Conservation (phyloP, 2,329 filamentous ascomycete genomes). For the Aspergillus brasiliensis region DNA sequence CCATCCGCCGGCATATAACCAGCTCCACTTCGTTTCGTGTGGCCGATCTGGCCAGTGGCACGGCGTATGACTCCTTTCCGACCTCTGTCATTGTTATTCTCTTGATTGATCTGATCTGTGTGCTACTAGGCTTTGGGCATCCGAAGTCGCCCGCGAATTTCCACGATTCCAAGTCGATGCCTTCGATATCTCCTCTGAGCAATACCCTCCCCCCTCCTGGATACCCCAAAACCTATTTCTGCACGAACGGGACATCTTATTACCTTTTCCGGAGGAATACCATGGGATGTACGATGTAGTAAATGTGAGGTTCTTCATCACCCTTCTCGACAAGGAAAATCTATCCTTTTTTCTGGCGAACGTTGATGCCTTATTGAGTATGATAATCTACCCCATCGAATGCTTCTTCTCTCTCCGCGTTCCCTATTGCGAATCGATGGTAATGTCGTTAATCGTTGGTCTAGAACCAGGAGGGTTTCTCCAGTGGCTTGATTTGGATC, state of each 20-base stretch:
- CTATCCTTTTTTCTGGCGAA: neutral
- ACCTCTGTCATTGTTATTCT: neutral
- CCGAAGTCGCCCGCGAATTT: neutral
- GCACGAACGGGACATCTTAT: neutral
- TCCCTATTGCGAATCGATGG: neutral
- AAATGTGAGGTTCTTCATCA: neutral
- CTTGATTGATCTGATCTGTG: neutral
- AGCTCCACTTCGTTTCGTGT: neutral
- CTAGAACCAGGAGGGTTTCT: neutral
- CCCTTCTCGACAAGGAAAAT: neutral
- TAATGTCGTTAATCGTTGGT: neutral
- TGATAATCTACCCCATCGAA: neutral
- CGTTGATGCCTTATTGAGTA: neutral
- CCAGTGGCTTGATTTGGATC: neutral
- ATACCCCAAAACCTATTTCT: neutral
- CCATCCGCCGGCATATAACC: neutral
- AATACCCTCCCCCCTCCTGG: neutral
- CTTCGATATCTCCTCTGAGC: neutral
- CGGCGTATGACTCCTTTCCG: neutral
- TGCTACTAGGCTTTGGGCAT: neutral
- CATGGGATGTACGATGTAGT: neutral
- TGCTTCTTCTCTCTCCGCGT: neutral
- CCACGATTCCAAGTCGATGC: neutral
- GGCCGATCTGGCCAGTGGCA: neutral
- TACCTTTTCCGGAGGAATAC: neutral